Evolutionary conservation across 176 grass and related monocot species (phyloP).

Genomic region (Aegilops sharonensis): DNA sequence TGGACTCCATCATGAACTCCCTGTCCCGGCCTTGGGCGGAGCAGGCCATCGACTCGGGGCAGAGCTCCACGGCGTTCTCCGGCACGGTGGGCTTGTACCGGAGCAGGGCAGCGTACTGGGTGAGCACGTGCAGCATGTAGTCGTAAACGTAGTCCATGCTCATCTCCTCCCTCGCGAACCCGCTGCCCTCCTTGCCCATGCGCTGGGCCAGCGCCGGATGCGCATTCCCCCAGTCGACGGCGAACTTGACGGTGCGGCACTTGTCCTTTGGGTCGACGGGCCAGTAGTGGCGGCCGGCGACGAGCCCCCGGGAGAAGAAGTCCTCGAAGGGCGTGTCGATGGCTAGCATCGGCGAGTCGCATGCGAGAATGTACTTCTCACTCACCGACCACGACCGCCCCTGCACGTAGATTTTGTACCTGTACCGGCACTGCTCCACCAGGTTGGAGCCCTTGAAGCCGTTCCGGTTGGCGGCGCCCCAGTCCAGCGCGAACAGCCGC

Average conservation of each 20-base stretch:
- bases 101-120: constrained; percentile 57
- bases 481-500: constrained; percentile 57
- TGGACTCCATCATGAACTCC: constrained; percentile 68
- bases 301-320: constrained; percentile 69
- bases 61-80: constrained; percentile 59
- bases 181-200: constrained; percentile 46
- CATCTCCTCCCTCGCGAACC: constrained; percentile 52
- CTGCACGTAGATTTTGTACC: constrained; percentile 77
- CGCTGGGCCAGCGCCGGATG: constrained; percentile 47
- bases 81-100: constrained; percentile 77
- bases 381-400: constrained; percentile 89
- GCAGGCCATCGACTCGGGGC: constrained; percentile 67
- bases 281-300: constrained; percentile 74
- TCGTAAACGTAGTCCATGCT: constrained; percentile 86
- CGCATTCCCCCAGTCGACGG: constrained; percentile 79
- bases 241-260: constrained; percentile 61
- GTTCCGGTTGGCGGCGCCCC: constrained; percentile 29
- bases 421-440: constrained; percentile 60
- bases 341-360: constrained; percentile 65
- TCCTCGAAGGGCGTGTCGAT: constrained; percentile 53
- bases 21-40: neutral
- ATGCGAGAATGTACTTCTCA: constrained; percentile 86
- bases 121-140: constrained; percentile 90
- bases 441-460: constrained; percentile 66
- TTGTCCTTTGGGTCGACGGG: constrained; percentile 42